These are phyloP conservation scores for Floccularia luteovirens DNA, from an alignment of 768 basidiomycete species.

Conservation along the genomic window DNA sequence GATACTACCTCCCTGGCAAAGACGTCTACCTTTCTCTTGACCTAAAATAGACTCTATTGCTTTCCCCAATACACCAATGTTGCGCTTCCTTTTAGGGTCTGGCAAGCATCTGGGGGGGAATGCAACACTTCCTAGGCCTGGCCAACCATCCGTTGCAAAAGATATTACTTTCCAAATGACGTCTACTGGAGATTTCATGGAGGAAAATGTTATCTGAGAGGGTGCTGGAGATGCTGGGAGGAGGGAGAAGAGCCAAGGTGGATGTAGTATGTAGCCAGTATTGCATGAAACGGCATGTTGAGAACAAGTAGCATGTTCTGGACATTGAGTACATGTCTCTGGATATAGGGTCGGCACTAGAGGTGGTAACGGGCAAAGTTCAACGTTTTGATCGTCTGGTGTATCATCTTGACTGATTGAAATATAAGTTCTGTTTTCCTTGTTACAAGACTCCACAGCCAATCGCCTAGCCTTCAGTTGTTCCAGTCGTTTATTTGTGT, in stretches of 20 bases:
- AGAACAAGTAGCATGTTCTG: conserved; percentile 58
- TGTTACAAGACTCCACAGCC: conserved; percentile 49
- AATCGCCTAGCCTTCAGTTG: conserved; percentile 32
- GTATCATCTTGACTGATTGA: conserved; percentile 16
- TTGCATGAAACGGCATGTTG: conserved; percentile 56
- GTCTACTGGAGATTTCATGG: conserved; percentile 28
- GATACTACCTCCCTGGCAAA: conserved; percentile 49
- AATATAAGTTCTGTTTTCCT: conserved; percentile 44
- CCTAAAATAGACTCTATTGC: conserved; percentile 59
- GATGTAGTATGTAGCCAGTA: conserved; percentile 55
- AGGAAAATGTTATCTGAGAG: conserved; percentile 27
- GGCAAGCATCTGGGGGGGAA: conserved; percentile 71
- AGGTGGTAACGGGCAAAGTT: conserved; percentile 46
- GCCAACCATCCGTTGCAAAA: conserved; percentile 55
- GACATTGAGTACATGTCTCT: conserved; percentile 64
- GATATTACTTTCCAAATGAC: conserved; percentile 40
- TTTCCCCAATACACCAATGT: conserved; percentile 71
- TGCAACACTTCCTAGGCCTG: conserved; percentile 69
- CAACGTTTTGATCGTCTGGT: conserved; percentile 22
- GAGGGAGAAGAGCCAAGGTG: conserved; percentile 51
- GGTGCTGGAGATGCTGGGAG: conserved; percentile 29
- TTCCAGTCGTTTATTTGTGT: conserved; percentile 52
- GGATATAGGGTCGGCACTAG: conserved; percentile 51
- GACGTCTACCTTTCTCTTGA: conserved; percentile 51
- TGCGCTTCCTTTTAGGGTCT: conserved; percentile 66